phyloP scores from a whole-genome alignment of 1,284 basidiomycete genomes.

The Papiliotrema nemorosa region DNA sequence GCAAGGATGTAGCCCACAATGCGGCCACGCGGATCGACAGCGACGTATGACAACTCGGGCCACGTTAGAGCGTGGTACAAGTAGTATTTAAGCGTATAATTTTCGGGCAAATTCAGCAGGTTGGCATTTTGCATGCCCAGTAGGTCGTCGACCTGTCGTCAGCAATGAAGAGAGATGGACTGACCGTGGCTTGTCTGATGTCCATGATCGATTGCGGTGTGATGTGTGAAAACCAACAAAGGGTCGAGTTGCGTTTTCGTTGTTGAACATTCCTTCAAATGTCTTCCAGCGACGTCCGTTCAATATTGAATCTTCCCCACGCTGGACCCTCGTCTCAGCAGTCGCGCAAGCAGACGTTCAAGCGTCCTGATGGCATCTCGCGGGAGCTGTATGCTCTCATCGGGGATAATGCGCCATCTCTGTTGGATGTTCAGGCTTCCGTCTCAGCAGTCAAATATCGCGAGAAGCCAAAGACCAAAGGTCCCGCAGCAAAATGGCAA shows the following conservation, averaged over 20 bases:
- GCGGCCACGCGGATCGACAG: constrained; percentile 80
- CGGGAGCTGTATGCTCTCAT: constrained; percentile 91
- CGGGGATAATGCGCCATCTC: constrained; percentile 80
- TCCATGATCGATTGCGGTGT: constrained; percentile 51
- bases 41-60: constrained; percentile 92
- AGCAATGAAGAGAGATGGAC: constrained; percentile 3
- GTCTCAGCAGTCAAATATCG: constrained; percentile 66
- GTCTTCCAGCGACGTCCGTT: constrained; percentile 70
- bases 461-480: constrained; percentile 61
- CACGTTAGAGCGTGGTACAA: constrained; percentile 83
- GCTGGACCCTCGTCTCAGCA: constrained; percentile 34
- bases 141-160: constrained; percentile 57
- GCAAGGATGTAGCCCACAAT: constrained; percentile 93
- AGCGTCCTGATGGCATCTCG: constrained; percentile 83
- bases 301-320: constrained; percentile 63
- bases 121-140: constrained; percentile 90
- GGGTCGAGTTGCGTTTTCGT: background rate
- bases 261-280: no score
- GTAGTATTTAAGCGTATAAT: constrained; percentile 86
- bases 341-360: constrained; percentile 37
- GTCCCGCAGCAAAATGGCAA: constrained; percentile 58
- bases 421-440: constrained; percentile 52
- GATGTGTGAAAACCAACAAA: background rate
- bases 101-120: constrained; percentile 80
- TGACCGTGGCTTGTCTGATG: constrained; percentile 53